Percentiles rank a stretch among this genome's conserved stretches.
Conservation (phyloP, 177 flowering plant genomes). For the Vitis hybrid region DNA sequence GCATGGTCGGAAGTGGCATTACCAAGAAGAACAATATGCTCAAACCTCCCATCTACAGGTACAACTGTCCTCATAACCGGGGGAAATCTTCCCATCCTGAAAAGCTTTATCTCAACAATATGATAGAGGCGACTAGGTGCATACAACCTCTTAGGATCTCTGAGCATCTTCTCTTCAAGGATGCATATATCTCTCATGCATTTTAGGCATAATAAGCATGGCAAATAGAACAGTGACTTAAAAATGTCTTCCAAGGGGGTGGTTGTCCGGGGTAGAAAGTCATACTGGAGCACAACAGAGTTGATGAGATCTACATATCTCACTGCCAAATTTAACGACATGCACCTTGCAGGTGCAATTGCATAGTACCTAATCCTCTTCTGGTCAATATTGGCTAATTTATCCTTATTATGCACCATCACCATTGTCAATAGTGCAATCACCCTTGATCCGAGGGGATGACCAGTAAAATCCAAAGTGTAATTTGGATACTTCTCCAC, state of each 20-base stretch:
- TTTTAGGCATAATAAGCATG: slow-evolving; percentile 59
- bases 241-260: slow-evolving; percentile 86
- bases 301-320: slow-evolving; percentile 80
- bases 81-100: slow-evolving; percentile 62
- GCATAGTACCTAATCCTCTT: slow-evolving; percentile 63
- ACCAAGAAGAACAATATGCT: slow-evolving; percentile 75
- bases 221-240: slow-evolving; percentile 79
- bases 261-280: slow-evolving; percentile 77
- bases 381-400: slow-evolving; percentile 53
- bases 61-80: slow-evolving; percentile 80
- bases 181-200: slow-evolving; percentile 77
- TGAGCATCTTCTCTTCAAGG: slow-evolving; percentile 61
- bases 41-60: slow-evolving; percentile 81
- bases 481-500: too few relatives aligned
- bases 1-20: slow-evolving; percentile 82
- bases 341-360: slow-evolving; percentile 77
- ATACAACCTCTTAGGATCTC: slow-evolving; percentile 77
- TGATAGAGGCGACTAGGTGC: slow-evolving; percentile 87
- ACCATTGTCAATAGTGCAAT: slow-evolving; percentile 29
- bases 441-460: too few relatives aligned
- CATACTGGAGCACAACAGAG: slow-evolving; percentile 79
- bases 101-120: slow-evolving; percentile 73
- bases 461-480: too few relatives aligned
- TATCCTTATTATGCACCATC: slow-evolving; percentile 50
- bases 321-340: slow-evolving; percentile 77